Conservation (phyloP, 2,329 filamentous ascomycete genomes). For the Colletotrichum eremochloae region DNA sequence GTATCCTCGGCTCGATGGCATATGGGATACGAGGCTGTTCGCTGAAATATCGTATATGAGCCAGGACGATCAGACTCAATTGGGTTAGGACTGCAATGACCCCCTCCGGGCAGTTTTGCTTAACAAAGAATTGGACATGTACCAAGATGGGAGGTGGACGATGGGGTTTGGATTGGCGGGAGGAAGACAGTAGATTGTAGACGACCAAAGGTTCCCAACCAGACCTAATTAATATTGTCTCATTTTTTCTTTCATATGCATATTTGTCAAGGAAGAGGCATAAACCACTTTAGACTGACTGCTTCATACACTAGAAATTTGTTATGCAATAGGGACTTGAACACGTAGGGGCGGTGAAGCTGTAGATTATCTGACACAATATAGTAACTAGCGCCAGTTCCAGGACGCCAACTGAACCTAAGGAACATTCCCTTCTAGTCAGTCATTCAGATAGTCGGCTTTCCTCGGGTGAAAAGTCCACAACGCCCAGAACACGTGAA, state of each 20-base stretch:
- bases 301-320: no score
- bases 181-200: neutral
- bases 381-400: no score
- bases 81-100: neutral
- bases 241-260: no score
- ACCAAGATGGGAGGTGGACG: neutral
- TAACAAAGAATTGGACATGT: constrained; percentile 15
- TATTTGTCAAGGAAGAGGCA: no score
- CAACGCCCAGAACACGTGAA: neutral
- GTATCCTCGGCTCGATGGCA: constrained; percentile 59
- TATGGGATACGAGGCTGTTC: constrained; percentile 58
- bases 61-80: neutral
- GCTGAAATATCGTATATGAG: constrained; percentile 41
- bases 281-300: no score
- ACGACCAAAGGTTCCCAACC: neutral
- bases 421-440: no score
- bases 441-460: no score
- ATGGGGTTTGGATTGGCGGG: neutral
- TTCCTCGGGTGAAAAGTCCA: no score
- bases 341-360: no score
- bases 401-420: no score
- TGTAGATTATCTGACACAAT: no score
- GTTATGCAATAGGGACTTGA: no score
- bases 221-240: neutral
- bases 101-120: neutral